phyloP scores from a whole-genome alignment of 2,329 filamentous ascomycete genomes.

The Pseudogymnoascus sp. region DNA sequence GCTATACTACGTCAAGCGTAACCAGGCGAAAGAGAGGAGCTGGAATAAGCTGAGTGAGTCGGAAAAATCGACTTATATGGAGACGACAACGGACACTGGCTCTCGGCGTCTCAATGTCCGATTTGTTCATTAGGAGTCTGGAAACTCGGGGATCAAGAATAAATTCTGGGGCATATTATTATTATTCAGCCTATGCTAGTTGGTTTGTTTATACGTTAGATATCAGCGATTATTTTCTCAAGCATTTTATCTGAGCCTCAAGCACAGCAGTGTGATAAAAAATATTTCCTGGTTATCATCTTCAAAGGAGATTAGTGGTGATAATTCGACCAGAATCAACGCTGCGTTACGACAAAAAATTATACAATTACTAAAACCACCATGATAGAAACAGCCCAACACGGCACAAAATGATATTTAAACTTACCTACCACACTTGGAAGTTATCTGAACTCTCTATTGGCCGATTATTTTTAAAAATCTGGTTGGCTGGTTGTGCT shows the following conservation, averaged over 20 bases:
- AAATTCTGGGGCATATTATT: not conserved
- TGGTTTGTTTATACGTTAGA: not conserved
- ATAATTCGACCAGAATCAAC: not conserved
- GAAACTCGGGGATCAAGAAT: not conserved
- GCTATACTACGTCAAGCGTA: conserved; percentile 37
- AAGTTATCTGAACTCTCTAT: not conserved
- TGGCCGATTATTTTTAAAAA: not conserved
- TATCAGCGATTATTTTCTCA: not conserved
- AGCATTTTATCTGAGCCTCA: not conserved
- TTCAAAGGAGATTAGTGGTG: not conserved
- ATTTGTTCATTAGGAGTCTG: not conserved
- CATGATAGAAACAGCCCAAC: not conserved
- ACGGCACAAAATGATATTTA: not conserved
- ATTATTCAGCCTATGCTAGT: not conserved
- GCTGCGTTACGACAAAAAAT: not conserved
- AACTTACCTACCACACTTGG: not conserved
- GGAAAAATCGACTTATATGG: conserved; percentile 37
- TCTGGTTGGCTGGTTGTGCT: not conserved
- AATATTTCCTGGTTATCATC: not conserved
- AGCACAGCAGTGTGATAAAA: not conserved
- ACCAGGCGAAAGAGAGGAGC: conserved; percentile 23
- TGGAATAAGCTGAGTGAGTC: conserved; percentile 24
- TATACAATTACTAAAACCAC: not conserved
- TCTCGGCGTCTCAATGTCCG: conserved; percentile 29
- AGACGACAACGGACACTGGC: conserved; percentile 30